Evolutionary conservation across 2,329 filamentous ascomycete genomes (phyloP).

Genomic region (Alternaria gaisen): DNA sequence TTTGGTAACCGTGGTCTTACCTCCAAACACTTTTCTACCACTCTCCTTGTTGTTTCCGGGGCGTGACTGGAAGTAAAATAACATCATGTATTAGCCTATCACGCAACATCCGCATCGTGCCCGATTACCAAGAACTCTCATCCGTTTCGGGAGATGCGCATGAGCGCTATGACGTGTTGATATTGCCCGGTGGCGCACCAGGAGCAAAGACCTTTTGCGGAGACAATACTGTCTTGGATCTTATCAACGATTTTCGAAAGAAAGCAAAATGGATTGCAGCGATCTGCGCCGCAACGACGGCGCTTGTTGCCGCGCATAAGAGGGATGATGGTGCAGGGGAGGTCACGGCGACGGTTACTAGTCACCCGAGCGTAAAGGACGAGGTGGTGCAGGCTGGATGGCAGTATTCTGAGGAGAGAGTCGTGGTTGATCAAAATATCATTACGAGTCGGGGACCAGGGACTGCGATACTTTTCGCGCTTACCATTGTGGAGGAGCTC

Average conservation of each 20-base stretch:
- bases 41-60: rapidly evolving
- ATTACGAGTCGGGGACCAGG: slow-evolving; percentile 52
- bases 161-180: slow-evolving; percentile 43
- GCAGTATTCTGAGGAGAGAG: slow-evolving; percentile 48
- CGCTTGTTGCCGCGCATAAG: slow-evolving; percentile 43
- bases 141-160: slow-evolving; percentile 28
- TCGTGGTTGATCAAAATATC: slow-evolving; percentile 48
- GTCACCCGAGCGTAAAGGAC: slow-evolving; percentile 51
- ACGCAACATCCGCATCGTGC: slow-evolving; percentile 49
- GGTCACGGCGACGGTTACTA: slow-evolving; percentile 42
- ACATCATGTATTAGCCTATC: slow-evolving; percentile 40
- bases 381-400: slow-evolving; percentile 44
- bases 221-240: slow-evolving; percentile 31
- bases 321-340: slow-evolving; percentile 10
- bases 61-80: background rate
- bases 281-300: slow-evolving; percentile 53
- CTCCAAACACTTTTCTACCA: background rate
- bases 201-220: slow-evolving; percentile 49
- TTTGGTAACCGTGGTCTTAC: background rate
- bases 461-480: slow-evolving; percentile 49
- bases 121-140: slow-evolving; percentile 40
- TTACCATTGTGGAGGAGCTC: slow-evolving; percentile 51
- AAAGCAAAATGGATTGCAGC: slow-evolving; percentile 46
- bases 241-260: slow-evolving; percentile 43
- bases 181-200: slow-evolving; percentile 51